Percentiles rank a stretch among this genome's conserved stretches.
Evolutionary conservation across 164 flowering plant species (phyloP).

Genomic region (Malania oleifera): DNA sequence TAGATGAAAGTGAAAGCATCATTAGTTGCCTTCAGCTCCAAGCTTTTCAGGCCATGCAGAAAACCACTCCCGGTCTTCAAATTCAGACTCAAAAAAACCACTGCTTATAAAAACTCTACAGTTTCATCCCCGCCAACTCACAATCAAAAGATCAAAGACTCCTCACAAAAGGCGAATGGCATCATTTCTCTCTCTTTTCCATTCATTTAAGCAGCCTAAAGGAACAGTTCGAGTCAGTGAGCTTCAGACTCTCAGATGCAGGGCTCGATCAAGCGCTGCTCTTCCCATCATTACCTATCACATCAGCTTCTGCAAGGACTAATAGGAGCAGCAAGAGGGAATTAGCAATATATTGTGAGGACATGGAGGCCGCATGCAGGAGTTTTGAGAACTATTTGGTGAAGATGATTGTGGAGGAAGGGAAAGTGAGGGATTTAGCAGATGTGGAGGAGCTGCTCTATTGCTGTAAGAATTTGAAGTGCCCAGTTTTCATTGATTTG

Average conservation of each 20-base stretch:
- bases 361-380: slow-evolving; percentile 72
- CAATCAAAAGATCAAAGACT: background rate
- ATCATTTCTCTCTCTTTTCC: slow-evolving; percentile 13
- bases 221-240: slow-evolving; percentile 31
- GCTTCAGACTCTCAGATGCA: slow-evolving; percentile 35
- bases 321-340: slow-evolving; percentile 4
- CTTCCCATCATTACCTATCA: slow-evolving; percentile 53
- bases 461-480: slow-evolving; percentile 71
- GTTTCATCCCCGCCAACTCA: slow-evolving; percentile 8
- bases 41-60: slow-evolving; percentile 44
- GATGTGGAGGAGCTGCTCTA: slow-evolving; percentile 84
- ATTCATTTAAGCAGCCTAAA: slow-evolving; percentile 9
- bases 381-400: slow-evolving; percentile 81
- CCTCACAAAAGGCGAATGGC: slow-evolving; percentile 9
- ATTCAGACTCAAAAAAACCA: slow-evolving; percentile 38
- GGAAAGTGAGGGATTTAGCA: slow-evolving; percentile 55
- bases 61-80: slow-evolving; percentile 25
- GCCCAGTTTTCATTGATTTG: slow-evolving; percentile 70
- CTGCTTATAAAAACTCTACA: slow-evolving; percentile 30
- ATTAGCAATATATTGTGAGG: slow-evolving; percentile 10
- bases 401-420: slow-evolving; percentile 84
- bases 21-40: slow-evolving; percentile 40
- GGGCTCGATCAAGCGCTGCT: slow-evolving; percentile 20
- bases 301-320: slow-evolving; percentile 40
- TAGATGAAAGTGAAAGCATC: slow-evolving; percentile 30